Conservation (phyloP, 345 rosid genomes). For the Euphorbia tirucalli region DNA sequence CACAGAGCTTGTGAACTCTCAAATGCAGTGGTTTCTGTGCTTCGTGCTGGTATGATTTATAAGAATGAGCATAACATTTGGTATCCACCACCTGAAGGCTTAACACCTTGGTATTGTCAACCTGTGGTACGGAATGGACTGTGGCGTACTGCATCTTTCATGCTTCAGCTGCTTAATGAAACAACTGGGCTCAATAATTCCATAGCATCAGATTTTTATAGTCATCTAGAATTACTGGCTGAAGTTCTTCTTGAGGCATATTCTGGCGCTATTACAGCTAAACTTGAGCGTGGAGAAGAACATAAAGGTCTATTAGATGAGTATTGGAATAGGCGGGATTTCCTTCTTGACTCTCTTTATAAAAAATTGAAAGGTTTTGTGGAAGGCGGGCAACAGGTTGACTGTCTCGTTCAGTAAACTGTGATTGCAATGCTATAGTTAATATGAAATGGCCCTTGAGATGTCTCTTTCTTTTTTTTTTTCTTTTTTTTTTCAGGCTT, state of each 20-base stretch:
- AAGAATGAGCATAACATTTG: constrained; percentile 78
- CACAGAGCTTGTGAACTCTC: constrained; percentile 75
- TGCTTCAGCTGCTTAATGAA: constrained; percentile 63
- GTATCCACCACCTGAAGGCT: constrained; percentile 91
- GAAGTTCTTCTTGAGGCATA: constrained; percentile 75
- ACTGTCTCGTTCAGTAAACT: constrained; percentile 15
- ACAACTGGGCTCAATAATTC: constrained; percentile 53
- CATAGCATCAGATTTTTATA: constrained; percentile 52
- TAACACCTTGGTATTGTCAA: constrained; percentile 76
- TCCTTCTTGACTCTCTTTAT: constrained; percentile 66
- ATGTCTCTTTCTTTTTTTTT: no score
- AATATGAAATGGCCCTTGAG: constrained; percentile 1
- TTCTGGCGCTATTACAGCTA: constrained; percentile 65
- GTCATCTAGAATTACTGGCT: constrained; percentile 55
- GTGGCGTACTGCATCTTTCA: constrained; percentile 72
- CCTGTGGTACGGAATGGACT: constrained; percentile 69
- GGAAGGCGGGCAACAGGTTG: constrained; percentile 53
- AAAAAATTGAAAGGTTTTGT: constrained; percentile 53
- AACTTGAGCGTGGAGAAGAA: constrained; percentile 66
- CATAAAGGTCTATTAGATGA: constrained; percentile 62
- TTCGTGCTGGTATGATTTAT: constrained; percentile 62
- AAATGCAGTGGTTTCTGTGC: constrained; percentile 62
- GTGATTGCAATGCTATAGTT: constrained; percentile 12
- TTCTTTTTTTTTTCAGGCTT: constrained; percentile 49
- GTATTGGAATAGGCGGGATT: constrained; percentile 75